Evolutionary conservation across 2,329 filamentous ascomycete species (phyloP).

Genomic region (Cadophora malorum): DNA sequence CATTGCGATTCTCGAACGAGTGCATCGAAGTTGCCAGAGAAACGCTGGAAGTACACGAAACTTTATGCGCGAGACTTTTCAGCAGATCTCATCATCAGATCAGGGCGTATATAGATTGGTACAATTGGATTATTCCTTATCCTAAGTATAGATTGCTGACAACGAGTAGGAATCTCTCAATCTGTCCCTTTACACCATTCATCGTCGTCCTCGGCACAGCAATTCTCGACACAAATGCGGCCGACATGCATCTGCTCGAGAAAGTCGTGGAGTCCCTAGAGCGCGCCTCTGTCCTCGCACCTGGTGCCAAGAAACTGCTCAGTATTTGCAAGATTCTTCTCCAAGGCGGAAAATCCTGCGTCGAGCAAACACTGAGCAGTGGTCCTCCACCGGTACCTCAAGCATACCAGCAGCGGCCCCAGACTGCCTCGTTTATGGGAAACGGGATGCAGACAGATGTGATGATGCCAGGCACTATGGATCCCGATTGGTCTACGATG

Average conservation of each 20-base stretch:
- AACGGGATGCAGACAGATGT: not conserved
- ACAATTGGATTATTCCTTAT: not conserved
- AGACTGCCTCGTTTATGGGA: not conserved
- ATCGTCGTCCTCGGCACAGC: constrained; percentile 27
- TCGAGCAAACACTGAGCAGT: constrained; percentile 20
- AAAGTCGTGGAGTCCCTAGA: constrained; percentile 24
- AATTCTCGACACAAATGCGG: constrained; percentile 23
- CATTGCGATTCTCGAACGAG: constrained; percentile 26
- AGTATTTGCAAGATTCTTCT: constrained; percentile 24
- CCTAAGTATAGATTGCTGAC: not conserved
- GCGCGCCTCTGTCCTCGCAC: constrained; percentile 18
- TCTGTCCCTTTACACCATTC: constrained; percentile 28
- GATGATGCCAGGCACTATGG: not conserved
- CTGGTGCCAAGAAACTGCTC: constrained; percentile 24
- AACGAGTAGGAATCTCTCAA: constrained; percentile 22
- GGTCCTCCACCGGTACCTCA: not conserved
- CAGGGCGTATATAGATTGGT: constrained; percentile 26
- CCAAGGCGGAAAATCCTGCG: constrained; percentile 23
- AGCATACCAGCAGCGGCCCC: not conserved
- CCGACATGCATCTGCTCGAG: constrained; percentile 25
- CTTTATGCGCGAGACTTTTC: constrained; percentile 16
- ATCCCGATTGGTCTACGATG: constrained; percentile 8
- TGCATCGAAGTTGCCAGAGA: constrained; percentile 23
- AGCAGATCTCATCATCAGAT: constrained; percentile 17
- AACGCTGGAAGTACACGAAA: constrained; percentile 21